Conservation (phyloP, 2,329 filamentous ascomycete species). For the Aspergillus niger region DNA sequence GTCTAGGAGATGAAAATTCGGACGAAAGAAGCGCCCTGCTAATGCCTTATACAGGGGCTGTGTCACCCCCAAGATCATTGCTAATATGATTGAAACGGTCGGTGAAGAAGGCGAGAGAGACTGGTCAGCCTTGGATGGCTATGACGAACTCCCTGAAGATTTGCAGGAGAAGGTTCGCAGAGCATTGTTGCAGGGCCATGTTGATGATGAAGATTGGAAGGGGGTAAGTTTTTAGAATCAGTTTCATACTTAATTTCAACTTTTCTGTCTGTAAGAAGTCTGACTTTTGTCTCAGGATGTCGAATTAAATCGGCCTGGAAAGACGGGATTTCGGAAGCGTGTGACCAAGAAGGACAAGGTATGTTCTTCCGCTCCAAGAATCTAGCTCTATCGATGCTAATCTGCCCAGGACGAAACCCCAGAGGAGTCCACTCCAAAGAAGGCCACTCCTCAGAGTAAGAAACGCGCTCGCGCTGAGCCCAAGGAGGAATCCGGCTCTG, state of each 20-base stretch:
- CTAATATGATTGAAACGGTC: slow-evolving; percentile 60
- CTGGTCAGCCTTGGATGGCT: slow-evolving; percentile 74
- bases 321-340: slow-evolving; percentile 61
- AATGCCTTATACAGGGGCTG: slow-evolving; percentile 66
- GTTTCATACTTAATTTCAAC: not conserved
- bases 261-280: not conserved
- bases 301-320: slow-evolving; percentile 70
- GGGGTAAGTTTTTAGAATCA: slow-evolving; percentile 62
- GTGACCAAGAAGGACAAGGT: slow-evolving; percentile 34
- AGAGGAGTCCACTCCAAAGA: slow-evolving; percentile 17
- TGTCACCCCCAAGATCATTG: slow-evolving; percentile 73
- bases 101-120: slow-evolving; percentile 53
- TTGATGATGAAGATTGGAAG: slow-evolving; percentile 84
- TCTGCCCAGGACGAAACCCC: not conserved
- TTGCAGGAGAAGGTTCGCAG: slow-evolving; percentile 71
- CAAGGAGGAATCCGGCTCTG: not conserved
- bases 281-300: slow-evolving; percentile 59
- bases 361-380: not conserved
- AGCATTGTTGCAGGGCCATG: slow-evolving; percentile 74
- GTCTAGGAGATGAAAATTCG: slow-evolving; percentile 19
- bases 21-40: not conserved
- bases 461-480: not conserved
- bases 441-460: slow-evolving; percentile 9
- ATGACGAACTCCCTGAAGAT: slow-evolving; percentile 71
- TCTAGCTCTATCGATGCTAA: not conserved